Percentiles rank a stretch among this genome's conserved stretches.
These are phyloP conservation scores for Poa annua DNA, from an alignment of 176 grass and related monocot genomes.

Conservation along the genomic window DNA sequence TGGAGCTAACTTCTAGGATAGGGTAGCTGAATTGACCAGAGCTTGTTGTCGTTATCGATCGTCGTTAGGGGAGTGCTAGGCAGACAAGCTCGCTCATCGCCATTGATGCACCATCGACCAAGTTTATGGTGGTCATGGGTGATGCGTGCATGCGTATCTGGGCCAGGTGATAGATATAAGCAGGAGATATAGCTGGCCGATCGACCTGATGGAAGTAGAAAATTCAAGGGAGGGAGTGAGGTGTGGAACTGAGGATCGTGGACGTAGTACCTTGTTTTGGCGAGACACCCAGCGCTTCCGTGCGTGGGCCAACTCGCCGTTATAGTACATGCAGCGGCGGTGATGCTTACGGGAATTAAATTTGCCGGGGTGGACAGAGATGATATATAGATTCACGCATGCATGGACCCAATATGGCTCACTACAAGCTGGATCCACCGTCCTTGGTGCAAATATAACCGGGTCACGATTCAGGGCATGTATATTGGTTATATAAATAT, in stretches of 20 bases:
- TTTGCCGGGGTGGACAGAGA: neutral
- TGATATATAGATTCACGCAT: neutral
- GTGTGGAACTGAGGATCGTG: neutral
- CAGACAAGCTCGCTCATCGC: neutral
- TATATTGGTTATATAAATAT: no score
- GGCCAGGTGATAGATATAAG: neutral
- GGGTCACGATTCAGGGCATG: neutral
- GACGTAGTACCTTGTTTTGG: neutral
- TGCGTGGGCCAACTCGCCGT: conserved; percentile 30
- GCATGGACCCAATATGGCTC: neutral
- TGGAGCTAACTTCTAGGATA: neutral
- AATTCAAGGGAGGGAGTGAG: neutral
- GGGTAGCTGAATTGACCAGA: neutral
- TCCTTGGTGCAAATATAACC: neutral
- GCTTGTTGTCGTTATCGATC: neutral
- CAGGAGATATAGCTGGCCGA: neutral
- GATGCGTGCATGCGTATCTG: conserved; percentile 19
- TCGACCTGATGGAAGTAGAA: neutral
- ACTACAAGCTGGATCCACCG: neutral
- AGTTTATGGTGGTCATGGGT: conserved; percentile 1
- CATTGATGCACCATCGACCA: neutral
- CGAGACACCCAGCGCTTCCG: neutral
- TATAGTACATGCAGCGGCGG: neutral
- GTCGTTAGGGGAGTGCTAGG: neutral
- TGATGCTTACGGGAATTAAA: conserved; percentile 38